These are phyloP conservation scores for Chaetomiaceae sp. DNA, from an alignment of 2,329 filamentous ascomycete species.

Conservation along the genomic window DNA sequence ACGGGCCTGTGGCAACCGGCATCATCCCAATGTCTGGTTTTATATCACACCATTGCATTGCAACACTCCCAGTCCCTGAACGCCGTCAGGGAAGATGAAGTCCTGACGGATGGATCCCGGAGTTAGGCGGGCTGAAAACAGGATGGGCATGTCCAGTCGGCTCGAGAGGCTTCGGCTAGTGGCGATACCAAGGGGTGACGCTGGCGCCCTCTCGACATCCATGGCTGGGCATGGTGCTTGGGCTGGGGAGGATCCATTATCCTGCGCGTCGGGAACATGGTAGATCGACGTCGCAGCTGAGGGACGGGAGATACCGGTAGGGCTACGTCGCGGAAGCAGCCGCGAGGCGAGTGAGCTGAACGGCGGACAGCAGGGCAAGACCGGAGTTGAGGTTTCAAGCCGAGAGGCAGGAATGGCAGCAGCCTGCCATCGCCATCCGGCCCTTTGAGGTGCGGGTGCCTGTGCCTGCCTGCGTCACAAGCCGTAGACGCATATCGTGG, in stretches of 20 bases:
- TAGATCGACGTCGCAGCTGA: neutral
- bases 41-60: neutral
- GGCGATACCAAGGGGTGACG: neutral
- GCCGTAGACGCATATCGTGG: neutral
- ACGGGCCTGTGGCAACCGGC: neutral
- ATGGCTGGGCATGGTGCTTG: neutral
- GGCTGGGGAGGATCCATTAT: neutral
- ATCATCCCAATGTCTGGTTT: neutral
- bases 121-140: neutral
- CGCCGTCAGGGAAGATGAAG: neutral
- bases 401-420: neutral
- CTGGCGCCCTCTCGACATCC: constrained; percentile 1
- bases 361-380: neutral
- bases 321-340: neutral
- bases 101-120: too few species aligned
- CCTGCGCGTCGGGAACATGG: too few species aligned
- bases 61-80: neutral
- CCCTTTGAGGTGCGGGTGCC: neutral
- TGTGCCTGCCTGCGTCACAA: neutral
- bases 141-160: constrained; percentile 2
- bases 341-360: neutral
- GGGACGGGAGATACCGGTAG: neutral
- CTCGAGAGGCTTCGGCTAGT: constrained; percentile 5
- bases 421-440: neutral
- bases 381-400: neutral